Conservation (phyloP, 176 grass and related monocot genomes). For the Aegilops bicornis region DNA sequence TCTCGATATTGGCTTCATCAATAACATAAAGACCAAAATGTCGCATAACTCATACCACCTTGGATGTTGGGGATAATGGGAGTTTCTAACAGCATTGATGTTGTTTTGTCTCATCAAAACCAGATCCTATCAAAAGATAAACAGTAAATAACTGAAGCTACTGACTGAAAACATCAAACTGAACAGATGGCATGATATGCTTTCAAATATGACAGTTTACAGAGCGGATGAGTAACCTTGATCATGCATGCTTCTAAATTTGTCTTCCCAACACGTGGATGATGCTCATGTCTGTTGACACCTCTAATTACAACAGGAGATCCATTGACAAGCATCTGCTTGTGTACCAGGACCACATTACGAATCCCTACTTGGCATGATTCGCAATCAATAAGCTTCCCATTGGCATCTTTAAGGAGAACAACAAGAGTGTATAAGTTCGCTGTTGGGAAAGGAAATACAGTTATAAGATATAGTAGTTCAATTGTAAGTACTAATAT, state of each 20-base stretch:
- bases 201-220: not conserved
- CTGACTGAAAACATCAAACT: slow-evolving; percentile 11
- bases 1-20: slow-evolving; percentile 97
- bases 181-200: slow-evolving; percentile 2
- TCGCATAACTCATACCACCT: slow-evolving; percentile 97
- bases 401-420: slow-evolving; percentile 90
- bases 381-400: slow-evolving; percentile 88
- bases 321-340: slow-evolving; percentile 96
- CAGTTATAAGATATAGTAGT: slow-evolving; percentile 36
- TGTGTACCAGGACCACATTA: slow-evolving; percentile 66
- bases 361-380: slow-evolving; percentile 96
- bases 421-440: slow-evolving; percentile 95
- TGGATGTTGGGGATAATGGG: slow-evolving; percentile 94
- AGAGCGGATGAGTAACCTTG: slow-evolving; percentile 54
- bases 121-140: slow-evolving; percentile 62
- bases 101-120: slow-evolving; percentile 98
- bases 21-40: slow-evolving; percentile 88
- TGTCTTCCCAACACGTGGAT: slow-evolving; percentile 91
- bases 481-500: slow-evolving; percentile 11
- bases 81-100: slow-evolving; percentile 96
- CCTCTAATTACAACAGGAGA: slow-evolving; percentile 81
- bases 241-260: slow-evolving; percentile 99
- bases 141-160: slow-evolving; percentile 19
- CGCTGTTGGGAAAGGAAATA: slow-evolving; percentile 60
- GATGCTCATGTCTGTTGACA: slow-evolving; percentile 96